Conservation (phyloP, 2,329 filamentous ascomycete genomes). For the Verticillium nonalfalfae region DNA sequence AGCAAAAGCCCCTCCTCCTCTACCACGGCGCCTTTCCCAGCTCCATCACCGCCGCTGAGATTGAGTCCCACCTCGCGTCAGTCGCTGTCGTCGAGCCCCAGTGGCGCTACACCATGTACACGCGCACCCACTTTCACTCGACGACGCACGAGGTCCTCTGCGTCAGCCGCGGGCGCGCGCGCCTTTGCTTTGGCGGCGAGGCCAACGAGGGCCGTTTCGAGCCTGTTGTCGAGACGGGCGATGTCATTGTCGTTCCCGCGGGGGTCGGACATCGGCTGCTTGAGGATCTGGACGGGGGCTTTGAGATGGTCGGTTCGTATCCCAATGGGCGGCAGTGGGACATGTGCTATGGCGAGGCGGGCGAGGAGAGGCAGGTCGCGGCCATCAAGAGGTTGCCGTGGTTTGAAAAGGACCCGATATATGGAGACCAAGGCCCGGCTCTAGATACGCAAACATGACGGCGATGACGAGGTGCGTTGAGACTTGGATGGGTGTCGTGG, state of each 20-base stretch:
- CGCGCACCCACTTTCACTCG: constrained; percentile 59
- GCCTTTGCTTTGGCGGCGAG: constrained; percentile 61
- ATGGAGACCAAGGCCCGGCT: constrained; percentile 9
- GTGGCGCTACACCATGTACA: constrained; percentile 67
- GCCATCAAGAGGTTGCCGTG: constrained; percentile 6
- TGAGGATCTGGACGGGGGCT: constrained; percentile 45
- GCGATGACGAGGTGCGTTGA: neutral
- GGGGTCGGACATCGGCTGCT: constrained; percentile 59
- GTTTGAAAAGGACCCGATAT: constrained; percentile 14
- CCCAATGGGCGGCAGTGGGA: constrained; percentile 55
- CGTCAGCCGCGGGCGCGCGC: constrained; percentile 50
- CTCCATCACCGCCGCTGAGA: constrained; percentile 33
- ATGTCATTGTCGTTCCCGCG: constrained; percentile 59
- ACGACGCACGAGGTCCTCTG: constrained; percentile 62
- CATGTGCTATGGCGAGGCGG: constrained; percentile 62
- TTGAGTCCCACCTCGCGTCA: constrained; percentile 48
- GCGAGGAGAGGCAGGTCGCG: constrained; percentile 43
- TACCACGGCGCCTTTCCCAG: constrained; percentile 54
- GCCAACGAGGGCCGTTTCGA: constrained; percentile 52
- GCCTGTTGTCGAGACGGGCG: constrained; percentile 46
- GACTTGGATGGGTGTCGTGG: too few species aligned
- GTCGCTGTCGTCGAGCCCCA: constrained; percentile 53
- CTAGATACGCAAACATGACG: neutral
- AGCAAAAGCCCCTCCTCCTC: constrained; percentile 57
- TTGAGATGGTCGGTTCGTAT: constrained; percentile 64